Evolutionary conservation across 2,329 filamentous ascomycete genomes (phyloP).

Genomic region (Phialophora macrospora): DNA sequence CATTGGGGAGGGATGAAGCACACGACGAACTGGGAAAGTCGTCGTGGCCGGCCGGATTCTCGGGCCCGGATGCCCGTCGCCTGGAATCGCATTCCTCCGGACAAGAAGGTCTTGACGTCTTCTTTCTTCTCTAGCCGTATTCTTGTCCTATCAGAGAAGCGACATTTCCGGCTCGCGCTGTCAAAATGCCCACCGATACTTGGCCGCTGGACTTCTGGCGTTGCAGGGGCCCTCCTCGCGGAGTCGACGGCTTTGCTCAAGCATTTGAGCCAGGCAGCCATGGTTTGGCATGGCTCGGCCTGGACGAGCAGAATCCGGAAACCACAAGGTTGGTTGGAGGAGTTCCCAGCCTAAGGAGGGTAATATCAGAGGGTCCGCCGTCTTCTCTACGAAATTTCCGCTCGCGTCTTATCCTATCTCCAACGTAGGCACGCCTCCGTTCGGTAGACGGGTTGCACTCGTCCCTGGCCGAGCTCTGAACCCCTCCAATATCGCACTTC

Average conservation of each 20-base stretch:
- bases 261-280: background rate
- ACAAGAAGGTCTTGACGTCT: background rate
- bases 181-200: background rate
- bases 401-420: background rate
- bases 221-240: background rate
- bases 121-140: background rate
- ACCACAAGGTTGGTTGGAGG: no score
- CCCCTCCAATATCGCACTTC: background rate
- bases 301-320: no score
- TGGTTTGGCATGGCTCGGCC: slow-evolving; percentile 1
- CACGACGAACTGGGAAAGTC: background rate
- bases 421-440: background rate
- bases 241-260: background rate
- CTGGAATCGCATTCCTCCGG: background rate
- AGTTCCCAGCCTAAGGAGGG: background rate
- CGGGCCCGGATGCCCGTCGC: background rate
- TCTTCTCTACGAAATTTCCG: background rate
- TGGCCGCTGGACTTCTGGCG: background rate
- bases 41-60: background rate
- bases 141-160: slow-evolving; percentile 1
- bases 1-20: background rate
- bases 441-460: background rate
- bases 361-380: background rate
- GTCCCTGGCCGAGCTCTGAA: background rate
- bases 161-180: background rate